Base-by-base conservation (phyloP, 2,329 filamentous ascomycete genomes). In the Hymenoscyphus albidus region DNA sequence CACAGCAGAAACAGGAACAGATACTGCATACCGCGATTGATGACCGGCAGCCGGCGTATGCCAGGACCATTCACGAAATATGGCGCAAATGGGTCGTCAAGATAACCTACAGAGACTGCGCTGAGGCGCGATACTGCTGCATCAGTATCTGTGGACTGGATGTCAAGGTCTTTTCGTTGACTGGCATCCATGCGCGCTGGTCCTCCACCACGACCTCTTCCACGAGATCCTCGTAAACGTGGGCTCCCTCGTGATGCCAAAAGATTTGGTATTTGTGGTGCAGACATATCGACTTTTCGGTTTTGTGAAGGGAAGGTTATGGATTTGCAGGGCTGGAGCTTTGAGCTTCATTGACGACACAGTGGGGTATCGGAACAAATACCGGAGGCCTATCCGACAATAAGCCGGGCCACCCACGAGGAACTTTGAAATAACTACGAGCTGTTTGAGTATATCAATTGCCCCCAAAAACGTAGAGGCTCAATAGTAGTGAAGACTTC, bases 131-230 rank as follows among this genome's bases (percentile, higher is more conserved):
- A 97, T 54, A 92, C 87, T 65, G 92, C 92, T 32, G 95, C 95
- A 80, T 99, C 95, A 66, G 88, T 88, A 77, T 99, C 95, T 2
- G 95, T 99, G 68, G 88, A 87, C 77, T 96, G 94, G 64, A 99
- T 88, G 51, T 89, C 85, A 65, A 83, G 81, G 77, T 98, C 93
- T 70, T 88, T 87, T 59, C 76, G 75, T 58, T 78, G 78, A 16
- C 70, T 65, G 7, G 61, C 59, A 51, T 59, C 31, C 16, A 51
- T 13, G 7, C 18, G 32, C 16, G 69, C 63, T 31, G 70, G 55
- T 51, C 59, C 62, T n/a, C 62, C 27, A 14, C 64, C 39, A 44
- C 58, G 55, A 35, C 62, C 61, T 39, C 59, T 61, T 51, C 71
- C 71, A 68, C 70, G 68, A 71, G 42, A 65, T n/a, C 74, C 72